Conservation (phyloP, 768 basidiomycete species). For the Galerina sulciceps region DNA sequence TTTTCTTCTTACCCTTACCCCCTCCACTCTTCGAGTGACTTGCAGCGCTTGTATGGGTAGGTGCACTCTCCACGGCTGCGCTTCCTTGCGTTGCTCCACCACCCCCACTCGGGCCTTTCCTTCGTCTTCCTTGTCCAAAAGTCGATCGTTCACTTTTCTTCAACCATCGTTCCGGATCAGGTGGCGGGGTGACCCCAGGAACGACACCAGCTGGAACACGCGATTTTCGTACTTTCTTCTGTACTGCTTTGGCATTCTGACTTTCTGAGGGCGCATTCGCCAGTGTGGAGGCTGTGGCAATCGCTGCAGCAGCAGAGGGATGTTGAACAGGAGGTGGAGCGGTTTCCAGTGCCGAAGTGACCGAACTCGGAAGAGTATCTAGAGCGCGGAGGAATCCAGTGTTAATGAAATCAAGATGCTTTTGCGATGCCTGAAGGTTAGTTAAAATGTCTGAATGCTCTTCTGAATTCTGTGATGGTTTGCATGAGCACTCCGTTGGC, state of each 20-base stretch:
- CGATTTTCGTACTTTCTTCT: constrained; percentile 60
- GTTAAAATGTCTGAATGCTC: constrained; percentile 88
- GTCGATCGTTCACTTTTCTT: constrained; percentile 83
- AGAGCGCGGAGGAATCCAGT: constrained; percentile 68
- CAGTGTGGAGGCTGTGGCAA: constrained; percentile 32
- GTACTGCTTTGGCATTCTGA: constrained; percentile 36
- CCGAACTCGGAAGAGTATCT: constrained; percentile 57
- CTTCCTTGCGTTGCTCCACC: constrained; percentile 75
- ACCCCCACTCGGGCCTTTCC: constrained; percentile 51
- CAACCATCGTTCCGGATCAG: constrained; percentile 87
- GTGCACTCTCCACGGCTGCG: constrained; percentile 41
- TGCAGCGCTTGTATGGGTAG: constrained; percentile 25
- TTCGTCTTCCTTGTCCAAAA: constrained; percentile 56
- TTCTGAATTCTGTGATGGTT: constrained; percentile 67
- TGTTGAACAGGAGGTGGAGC: constrained; percentile 56
- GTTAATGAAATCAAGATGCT: constrained; percentile 84
- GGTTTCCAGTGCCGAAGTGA: constrained; percentile 61
- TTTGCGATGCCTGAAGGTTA: constrained; percentile 82
- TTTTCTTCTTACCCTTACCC: constrained; percentile 73
- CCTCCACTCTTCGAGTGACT: constrained; percentile 43
- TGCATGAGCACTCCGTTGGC: not conserved
- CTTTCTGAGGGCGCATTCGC: constrained; percentile 27
- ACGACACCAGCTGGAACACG: constrained; percentile 78
- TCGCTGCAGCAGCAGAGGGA: constrained; percentile 31
- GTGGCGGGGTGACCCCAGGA: constrained; percentile 79